A percentile compares a stretch with the other conserved stretches of the same genome.
Evolutionary conservation across 257 asterid species (phyloP).

Genomic region (Plantago elongata): DNA sequence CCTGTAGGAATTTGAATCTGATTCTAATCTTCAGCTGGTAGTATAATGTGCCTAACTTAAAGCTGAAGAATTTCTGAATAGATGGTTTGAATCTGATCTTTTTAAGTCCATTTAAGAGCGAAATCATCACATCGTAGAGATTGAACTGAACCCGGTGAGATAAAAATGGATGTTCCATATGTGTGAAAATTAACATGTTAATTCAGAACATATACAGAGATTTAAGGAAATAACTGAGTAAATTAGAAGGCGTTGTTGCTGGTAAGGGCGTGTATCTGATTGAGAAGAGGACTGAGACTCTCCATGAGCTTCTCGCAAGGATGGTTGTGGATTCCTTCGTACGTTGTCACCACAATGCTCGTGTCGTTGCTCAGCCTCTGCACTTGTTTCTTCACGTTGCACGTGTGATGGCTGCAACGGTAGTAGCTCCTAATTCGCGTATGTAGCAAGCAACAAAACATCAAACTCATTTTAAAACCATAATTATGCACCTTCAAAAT

Average conservation of each 20-base stretch:
- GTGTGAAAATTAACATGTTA: too few relatives aligned
- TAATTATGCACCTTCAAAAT: too few relatives aligned
- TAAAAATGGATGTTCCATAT: too few relatives aligned
- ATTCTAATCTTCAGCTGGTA: not conserved
- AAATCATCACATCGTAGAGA: too few relatives aligned
- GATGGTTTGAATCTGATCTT: too few relatives aligned
- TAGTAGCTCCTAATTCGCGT: conserved; percentile 58
- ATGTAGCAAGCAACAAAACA: not conserved
- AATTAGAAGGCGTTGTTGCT: conserved; percentile 1
- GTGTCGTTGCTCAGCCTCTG: conserved; percentile 68
- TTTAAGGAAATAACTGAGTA: not conserved
- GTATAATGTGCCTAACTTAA: not conserved
- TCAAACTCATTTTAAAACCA: not conserved
- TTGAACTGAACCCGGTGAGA: too few relatives aligned
- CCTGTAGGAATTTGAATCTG: conserved; percentile 8
- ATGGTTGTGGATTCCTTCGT: conserved; percentile 77
- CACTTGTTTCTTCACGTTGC: conserved; percentile 88
- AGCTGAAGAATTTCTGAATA: not conserved
- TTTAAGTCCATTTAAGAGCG: too few relatives aligned
- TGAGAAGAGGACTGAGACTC: conserved; percentile 65
- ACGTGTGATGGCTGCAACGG: conserved; percentile 79
- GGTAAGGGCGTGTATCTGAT: conserved; percentile 60
- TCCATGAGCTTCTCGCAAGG: conserved; percentile 70
- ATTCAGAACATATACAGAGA: too few relatives aligned
- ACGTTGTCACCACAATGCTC: conserved; percentile 65